Percentiles rank a stretch among this genome's conserved stretches.
Evolutionary conservation across 139 green algal species (phyloP).

Genomic region (Haematococcus sp.): DNA sequence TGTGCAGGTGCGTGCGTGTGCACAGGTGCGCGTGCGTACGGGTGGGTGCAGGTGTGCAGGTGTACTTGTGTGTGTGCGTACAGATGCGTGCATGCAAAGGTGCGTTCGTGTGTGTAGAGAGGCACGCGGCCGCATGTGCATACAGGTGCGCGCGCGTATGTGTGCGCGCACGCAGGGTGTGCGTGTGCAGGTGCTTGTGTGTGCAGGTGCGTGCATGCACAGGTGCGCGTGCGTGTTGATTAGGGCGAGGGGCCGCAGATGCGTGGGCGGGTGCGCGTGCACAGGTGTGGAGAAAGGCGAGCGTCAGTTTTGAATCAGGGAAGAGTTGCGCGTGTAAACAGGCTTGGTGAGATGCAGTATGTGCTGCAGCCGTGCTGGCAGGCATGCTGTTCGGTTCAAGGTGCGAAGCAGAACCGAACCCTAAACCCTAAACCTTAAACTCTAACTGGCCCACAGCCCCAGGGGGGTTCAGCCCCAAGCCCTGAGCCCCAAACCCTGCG

Average conservation of each 20-base stretch:
- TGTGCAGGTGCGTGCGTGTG: neutral
- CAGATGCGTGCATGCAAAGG: neutral
- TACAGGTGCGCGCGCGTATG: neutral
- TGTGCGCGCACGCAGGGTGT: neutral
- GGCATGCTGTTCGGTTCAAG: neutral
- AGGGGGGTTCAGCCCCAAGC: too few species aligned
- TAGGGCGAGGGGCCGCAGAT: neutral
- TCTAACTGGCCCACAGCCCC: too few species aligned
- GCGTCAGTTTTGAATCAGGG: neutral
- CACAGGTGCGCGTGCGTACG: neutral
- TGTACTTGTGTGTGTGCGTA: neutral
- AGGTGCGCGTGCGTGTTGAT: neutral
- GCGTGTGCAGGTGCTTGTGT: constrained; percentile 1
- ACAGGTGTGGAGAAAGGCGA: neutral
- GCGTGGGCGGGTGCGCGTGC: neutral
- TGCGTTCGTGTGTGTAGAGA: neutral
- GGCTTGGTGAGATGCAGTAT: neutral
- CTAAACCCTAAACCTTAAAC: too few species aligned
- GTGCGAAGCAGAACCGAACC: too few species aligned
- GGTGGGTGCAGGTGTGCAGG: neutral
- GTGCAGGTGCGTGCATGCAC: neutral
- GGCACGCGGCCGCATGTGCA: neutral
- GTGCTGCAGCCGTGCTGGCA: neutral
- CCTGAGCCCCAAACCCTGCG: too few species aligned
- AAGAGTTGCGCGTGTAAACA: neutral